These are phyloP conservation scores for Limnomonas spitsbergensis DNA, from an alignment of 139 green algal genomes.

Conservation along the genomic window DNA sequence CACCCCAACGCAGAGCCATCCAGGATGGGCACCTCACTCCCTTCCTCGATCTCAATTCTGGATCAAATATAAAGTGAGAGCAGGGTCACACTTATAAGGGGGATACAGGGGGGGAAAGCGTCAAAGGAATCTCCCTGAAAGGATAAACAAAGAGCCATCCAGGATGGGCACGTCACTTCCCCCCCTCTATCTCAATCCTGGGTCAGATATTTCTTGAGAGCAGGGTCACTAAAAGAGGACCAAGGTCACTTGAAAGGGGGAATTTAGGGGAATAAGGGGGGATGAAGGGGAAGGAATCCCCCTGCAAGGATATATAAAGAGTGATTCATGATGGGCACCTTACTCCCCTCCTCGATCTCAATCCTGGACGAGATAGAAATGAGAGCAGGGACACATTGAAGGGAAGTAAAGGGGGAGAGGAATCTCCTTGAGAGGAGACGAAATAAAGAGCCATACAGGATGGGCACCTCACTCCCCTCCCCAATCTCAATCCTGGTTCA, in stretches of 20 bases:
- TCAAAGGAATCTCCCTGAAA: no score
- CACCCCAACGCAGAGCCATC: conserved; percentile 74
- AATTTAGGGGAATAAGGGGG: background rate
- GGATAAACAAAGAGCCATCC: no score
- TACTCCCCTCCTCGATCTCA: background rate
- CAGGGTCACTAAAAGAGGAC: no score
- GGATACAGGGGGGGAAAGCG: background rate
- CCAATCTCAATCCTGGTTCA: conserved; percentile 60
- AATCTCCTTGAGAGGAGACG: no score
- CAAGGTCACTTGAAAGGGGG: no score
- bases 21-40: conserved; percentile 73
- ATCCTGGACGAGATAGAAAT: no score
- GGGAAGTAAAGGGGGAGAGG: no score
- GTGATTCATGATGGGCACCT: background rate
- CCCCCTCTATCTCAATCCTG: no score
- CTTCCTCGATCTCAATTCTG: conserved; percentile 66
- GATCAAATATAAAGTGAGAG: background rate
- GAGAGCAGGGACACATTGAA: no score
- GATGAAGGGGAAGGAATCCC: background rate
- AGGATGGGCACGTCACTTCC: no score
- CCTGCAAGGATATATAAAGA: background rate
- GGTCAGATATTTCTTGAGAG: no score
- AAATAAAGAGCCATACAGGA: conserved; percentile 80
- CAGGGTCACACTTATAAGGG: background rate
- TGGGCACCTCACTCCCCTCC: conserved; percentile 67